phyloP scores from a whole-genome alignment of 768 basidiomycete genomes.

The Sporobolomyces pararoseus region DNA sequence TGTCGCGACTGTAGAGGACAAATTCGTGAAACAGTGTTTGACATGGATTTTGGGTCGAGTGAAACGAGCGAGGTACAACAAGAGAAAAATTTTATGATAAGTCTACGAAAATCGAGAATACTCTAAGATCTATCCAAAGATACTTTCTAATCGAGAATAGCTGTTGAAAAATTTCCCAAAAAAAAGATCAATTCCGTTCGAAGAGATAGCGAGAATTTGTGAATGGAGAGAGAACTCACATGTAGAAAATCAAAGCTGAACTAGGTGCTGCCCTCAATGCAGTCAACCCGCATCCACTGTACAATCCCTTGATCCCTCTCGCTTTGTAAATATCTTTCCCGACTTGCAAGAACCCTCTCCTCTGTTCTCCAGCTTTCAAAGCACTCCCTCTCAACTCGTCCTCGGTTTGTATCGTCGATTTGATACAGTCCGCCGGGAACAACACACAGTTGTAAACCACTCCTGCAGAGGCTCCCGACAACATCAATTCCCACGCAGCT shows the following conservation, averaged over 20 bases:
- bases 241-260: slow-evolving; percentile 85
- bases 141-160: slow-evolving; percentile 36
- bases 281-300: slow-evolving; percentile 90
- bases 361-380: slow-evolving; percentile 35
- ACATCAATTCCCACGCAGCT: slow-evolving; percentile 74
- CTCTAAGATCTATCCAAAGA: slow-evolving; percentile 28
- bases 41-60: no score
- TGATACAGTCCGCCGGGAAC: slow-evolving; percentile 92
- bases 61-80: neutral
- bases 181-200: neutral
- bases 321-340: slow-evolving; percentile 67
- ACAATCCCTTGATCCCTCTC: slow-evolving; percentile 76
- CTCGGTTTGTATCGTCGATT: slow-evolving; percentile 90
- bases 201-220: no score
- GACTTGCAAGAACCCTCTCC: slow-evolving; percentile 54
- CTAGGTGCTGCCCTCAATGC: slow-evolving; percentile 78
- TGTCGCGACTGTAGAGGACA: no score
- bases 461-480: slow-evolving; percentile 80
- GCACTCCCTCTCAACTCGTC: slow-evolving; percentile 63
- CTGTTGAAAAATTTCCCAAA: neutral
- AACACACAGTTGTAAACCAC: slow-evolving; percentile 79
- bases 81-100: no score
- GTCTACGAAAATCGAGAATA: no score
- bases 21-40: no score
- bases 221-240: slow-evolving; percentile 52